Base-by-base conservation (phyloP, 73 alveolate species). In the Paramecium tetraurelia region DNA sequence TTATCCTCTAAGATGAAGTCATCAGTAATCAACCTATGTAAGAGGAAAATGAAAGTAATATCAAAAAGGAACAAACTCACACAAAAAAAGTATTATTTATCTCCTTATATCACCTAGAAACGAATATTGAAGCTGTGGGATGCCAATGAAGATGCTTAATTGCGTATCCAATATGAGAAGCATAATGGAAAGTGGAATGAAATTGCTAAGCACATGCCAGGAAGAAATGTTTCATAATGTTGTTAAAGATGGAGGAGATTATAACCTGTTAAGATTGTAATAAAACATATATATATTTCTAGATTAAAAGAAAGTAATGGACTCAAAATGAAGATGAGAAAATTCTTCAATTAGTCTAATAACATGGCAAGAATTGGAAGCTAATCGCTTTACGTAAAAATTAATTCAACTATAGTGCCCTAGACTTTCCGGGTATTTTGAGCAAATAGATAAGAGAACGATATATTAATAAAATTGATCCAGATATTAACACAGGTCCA, bases 361-460 rank as follows among this genome's bases (percentile, higher is more conserved):
- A 44, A 24, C 84, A 89, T 72, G 94, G 94, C 6, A 89, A 89
- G 85, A 89, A 89, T 72, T 89, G 94, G 94, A 83, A 83, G 29
- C 27, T 70, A 48, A 89, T 89, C 7, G 84, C 94, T 71, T 46
- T 31, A 71, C 94, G 90, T 80, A 80, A 80, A 80, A 22, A 44
- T 80, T 80, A 43, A 80, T 80, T 80, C 90, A 80, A 80, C 90
- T 80, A 80, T 80, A 80, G 90, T 80, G 57, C 46, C 10, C 71
- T 72, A 80, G 90, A 89, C 90, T 70, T 89, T 70, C 59, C 71
- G 20, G 94, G 94, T 38, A 71, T 70, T 33, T 94, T 98, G 83
- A 99, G 99, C 31, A 98, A 98, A 85, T 95, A 97, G 92, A 96
- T 99, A 89, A 84, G 99, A 76, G 99, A 98, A 93, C 96, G 99